A percentile compares a stretch with the other conserved stretches of the same genome.
Evolutionary conservation across 1,284 basidiomycete species (phyloP).

Genomic region (Chondrostereum purpureum): DNA sequence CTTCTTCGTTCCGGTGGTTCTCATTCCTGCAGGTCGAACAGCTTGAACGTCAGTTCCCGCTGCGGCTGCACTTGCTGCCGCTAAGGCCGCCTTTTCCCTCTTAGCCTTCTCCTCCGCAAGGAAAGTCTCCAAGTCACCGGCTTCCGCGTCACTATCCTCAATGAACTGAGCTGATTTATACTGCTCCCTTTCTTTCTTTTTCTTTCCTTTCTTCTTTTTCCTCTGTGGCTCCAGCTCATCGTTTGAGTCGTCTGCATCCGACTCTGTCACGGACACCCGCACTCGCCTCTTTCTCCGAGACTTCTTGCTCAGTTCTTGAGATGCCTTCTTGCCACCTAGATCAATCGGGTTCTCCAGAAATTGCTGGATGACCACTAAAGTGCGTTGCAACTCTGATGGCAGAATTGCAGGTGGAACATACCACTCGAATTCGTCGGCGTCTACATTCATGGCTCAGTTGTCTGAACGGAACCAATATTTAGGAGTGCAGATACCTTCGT

Average conservation of each 20-base stretch:
- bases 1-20: constrained; percentile 63
- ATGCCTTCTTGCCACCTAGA: constrained; percentile 65
- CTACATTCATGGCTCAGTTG: constrained; percentile 26
- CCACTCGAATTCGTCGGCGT: constrained; percentile 73
- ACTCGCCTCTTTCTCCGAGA: constrained; percentile 43
- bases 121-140: constrained; percentile 71
- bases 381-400: constrained; percentile 57
- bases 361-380: constrained; percentile 66
- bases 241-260: constrained; percentile 25
- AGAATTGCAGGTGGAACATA: constrained; percentile 63
- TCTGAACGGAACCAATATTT: constrained; percentile 1
- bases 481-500: constrained; percentile 44
- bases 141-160: constrained; percentile 81
- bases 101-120: constrained; percentile 63
- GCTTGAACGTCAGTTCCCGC: constrained; percentile 16
- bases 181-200: constrained; percentile 57
- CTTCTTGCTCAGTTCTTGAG: constrained; percentile 61
- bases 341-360: constrained; percentile 72
- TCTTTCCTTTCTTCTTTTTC: constrained; percentile 30
- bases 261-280: constrained; percentile 37
- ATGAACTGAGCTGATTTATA: constrained; percentile 91
- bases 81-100: constrained; percentile 36
- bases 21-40: constrained; percentile 46
- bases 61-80: constrained; percentile 32
- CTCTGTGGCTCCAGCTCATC: constrained; percentile 33